A percentile compares a stretch with the other conserved stretches of the same genome.
phyloP scores from a whole-genome alignment of 2,329 filamentous ascomycete species.

The Aphanocladium album region DNA sequence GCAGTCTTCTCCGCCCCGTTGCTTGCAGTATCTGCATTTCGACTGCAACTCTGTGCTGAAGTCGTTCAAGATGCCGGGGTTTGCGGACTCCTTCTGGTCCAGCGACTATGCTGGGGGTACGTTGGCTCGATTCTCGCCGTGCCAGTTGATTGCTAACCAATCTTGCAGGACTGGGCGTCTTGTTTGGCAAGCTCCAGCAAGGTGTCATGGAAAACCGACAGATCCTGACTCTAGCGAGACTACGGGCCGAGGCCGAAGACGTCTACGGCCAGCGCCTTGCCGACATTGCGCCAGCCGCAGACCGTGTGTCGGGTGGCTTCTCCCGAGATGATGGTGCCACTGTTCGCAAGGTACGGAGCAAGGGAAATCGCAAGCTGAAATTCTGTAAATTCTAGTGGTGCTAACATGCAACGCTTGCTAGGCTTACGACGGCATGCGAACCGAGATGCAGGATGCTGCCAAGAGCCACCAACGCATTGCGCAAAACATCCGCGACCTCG shows the following conservation, averaged over 20 bases:
- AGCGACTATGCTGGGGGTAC: conserved; percentile 90
- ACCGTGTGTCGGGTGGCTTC: conserved; percentile 81
- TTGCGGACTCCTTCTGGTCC: conserved; percentile 97
- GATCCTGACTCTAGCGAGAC: conserved; percentile 80
- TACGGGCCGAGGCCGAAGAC: conserved; percentile 96
- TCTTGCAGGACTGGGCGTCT: conserved; percentile 69
- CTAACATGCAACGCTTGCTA: conserved; percentile 32
- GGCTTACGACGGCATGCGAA: conserved; percentile 91
- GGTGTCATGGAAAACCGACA: conserved; percentile 94
- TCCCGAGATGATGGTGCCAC: conserved; percentile 90
- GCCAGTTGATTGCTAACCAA: conserved; percentile 11
- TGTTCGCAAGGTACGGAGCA: conserved; percentile 75
- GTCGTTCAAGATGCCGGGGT: conserved; percentile 66
- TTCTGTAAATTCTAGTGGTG: background rate
- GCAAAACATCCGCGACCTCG: conserved; percentile 91
- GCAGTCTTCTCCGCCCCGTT: background rate
- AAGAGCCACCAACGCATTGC: conserved; percentile 93
- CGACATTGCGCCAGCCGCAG: conserved; percentile 76
- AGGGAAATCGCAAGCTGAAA: background rate
- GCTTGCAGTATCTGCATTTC: background rate
- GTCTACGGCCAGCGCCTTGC: conserved; percentile 74
- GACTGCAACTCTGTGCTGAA: conserved; percentile 1
- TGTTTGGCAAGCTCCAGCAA: conserved; percentile 96
- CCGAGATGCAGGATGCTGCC: conserved; percentile 86
- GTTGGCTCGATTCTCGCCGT: conserved; percentile 19